Percentiles rank a stretch among this genome's conserved stretches.
Conservation (phyloP, 352 stramenopile species). For the Pythium folliculosum region DNA sequence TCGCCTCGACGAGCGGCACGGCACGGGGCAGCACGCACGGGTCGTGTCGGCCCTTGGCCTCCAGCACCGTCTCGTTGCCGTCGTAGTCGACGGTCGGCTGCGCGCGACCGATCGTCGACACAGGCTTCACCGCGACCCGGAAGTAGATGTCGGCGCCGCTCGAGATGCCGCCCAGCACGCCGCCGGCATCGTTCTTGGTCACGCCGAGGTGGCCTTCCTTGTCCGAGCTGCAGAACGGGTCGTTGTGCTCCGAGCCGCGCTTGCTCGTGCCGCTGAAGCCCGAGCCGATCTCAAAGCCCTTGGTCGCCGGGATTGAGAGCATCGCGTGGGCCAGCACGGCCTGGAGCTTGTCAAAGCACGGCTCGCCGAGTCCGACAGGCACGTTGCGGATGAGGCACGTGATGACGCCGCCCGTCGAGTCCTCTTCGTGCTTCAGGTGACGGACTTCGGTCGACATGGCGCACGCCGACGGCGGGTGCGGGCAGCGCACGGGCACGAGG, state of each 20-base stretch:
- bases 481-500: slow-evolving; percentile 93
- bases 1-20: slow-evolving; percentile 97
- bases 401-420: slow-evolving; percentile 95
- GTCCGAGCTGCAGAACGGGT: slow-evolving; percentile 92
- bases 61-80: slow-evolving; percentile 94
- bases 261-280: slow-evolving; percentile 96
- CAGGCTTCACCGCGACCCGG: slow-evolving; percentile 98
- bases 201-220: slow-evolving; percentile 65
- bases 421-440: slow-evolving; percentile 85
- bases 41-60: slow-evolving; percentile 98
- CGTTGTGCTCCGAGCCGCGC: slow-evolving; percentile 98
- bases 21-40: slow-evolving; percentile 97
- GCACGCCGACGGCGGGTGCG: slow-evolving; percentile 90
- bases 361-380: slow-evolving; percentile 95
- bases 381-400: slow-evolving; percentile 97
- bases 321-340: slow-evolving; percentile 98
- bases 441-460: slow-evolving; percentile 96
- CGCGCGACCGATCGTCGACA: slow-evolving; percentile 96
- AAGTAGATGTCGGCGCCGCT: slow-evolving; percentile 99
- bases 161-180: slow-evolving; percentile 98
- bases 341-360: slow-evolving; percentile 99
- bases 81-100: slow-evolving; percentile 96
- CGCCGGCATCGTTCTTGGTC: slow-evolving; percentile 90
- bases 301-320: slow-evolving; percentile 98
- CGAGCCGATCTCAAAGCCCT: slow-evolving; percentile 98